Evolutionary conservation across 805 yeast genomes (phyloP).

Genomic region (Maudiozyma bulderi): DNA sequence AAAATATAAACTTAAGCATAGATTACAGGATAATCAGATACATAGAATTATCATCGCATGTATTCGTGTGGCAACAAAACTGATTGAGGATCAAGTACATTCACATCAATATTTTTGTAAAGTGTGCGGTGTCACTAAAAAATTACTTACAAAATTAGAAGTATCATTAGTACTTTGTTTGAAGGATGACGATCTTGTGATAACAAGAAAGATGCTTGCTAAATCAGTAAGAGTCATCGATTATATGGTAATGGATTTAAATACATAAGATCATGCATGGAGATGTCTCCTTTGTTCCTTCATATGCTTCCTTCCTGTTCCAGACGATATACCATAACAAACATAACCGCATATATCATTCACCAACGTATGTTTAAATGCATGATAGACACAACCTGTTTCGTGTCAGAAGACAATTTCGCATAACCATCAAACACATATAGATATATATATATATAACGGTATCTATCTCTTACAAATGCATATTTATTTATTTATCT

Average conservation of each 20-base stretch:
- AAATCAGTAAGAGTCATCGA: constrained; percentile 8
- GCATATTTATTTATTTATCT: no score
- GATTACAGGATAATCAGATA: constrained; percentile 31
- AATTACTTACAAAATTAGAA: constrained; percentile 16
- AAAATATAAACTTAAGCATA: constrained; percentile 16
- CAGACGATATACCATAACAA: no score
- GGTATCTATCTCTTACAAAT: no score
- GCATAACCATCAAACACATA: no score
- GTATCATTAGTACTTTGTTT: constrained; percentile 9
- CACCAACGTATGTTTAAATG: no score
- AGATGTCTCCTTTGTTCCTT: background rate
- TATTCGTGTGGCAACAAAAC: constrained; percentile 35
- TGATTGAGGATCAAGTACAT: constrained; percentile 36
- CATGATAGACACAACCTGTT: no score
- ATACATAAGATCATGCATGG: background rate
- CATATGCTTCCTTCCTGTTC: background rate
- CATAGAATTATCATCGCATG: constrained; percentile 38
- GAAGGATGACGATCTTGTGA: constrained; percentile 10
- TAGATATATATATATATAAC: no score
- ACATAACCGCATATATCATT: no score
- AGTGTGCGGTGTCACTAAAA: constrained; percentile 34
- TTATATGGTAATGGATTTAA: constrained; percentile 2
- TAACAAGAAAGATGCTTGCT: constrained; percentile 9
- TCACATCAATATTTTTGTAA: constrained; percentile 36
- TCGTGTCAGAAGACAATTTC: no score